Base-by-base conservation (phyloP, 768 basidiomycete genomes). In the Lactarius vividus region DNA sequence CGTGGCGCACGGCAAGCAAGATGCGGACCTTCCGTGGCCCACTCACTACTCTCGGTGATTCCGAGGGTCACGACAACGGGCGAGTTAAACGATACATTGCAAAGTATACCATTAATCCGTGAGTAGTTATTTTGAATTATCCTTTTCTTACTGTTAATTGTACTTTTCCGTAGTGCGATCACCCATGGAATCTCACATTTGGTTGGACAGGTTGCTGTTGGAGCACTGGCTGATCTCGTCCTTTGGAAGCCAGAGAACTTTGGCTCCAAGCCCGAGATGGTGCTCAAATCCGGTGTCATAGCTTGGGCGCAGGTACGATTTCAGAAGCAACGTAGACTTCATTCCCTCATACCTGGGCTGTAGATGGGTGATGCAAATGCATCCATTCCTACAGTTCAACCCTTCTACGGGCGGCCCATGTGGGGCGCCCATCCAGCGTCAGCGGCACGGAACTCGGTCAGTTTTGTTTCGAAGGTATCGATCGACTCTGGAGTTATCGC, bases 61-160 rank as follows among this genome's bases (percentile, higher is more conserved):
- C 66, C 13, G 84, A 84, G 10, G 84, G 84, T 3, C 83, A 76
- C 62, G 94, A 97, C 76, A 99, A 98, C 74, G 87, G 81, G 10
- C 83, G 97, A 18, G 96, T 98, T 60, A 98, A 97, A 81, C 82
- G 96, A 66, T 98, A 98, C 76, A 82, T 98, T 29, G 84, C 96
- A 18, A 99, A 98, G 75, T 98, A 98, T 77, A 98, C 97, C 16
- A 86, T 98, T 74, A 98, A 99, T 74, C 95, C 96, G 94, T 96
- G 70, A 71, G 94, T 82, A 8, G 59, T 52, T 49, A 23, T 56
- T 37, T 62, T 40, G 55, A 49, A 66, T 29, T 29, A 54, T n/a
- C 23, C 7, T 2, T 29, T 20, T 1, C 26, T 28, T 5, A 16
- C 31, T 52, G 23, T 31, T 56, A 16, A 53, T 23, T 35, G 33